Evolutionary conservation across 2,329 filamentous ascomycete species (phyloP), one percentile per base, ranked within the genome.

Genomic region (Lecanicillium sp.): DNA sequence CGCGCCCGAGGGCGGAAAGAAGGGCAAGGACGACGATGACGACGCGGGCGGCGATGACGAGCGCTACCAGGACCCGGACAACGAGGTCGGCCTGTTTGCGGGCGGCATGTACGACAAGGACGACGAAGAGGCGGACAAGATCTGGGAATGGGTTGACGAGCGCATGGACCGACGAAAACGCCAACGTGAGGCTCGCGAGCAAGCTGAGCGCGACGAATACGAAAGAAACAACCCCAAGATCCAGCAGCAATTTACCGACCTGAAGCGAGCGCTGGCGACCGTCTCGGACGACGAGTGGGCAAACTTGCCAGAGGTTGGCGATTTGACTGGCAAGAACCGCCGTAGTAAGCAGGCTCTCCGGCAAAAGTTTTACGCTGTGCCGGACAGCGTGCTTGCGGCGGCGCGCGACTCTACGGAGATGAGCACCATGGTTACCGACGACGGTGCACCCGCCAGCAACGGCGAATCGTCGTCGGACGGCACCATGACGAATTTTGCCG

Each of bases 191-290:
- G 84, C 82, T 58, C 87, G 92, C 61, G 92, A 98, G 64, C 72
- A 84, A 59, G 77, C 86, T 67, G 90, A 98, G 70, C 79, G 75
- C 60, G 87, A 95, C 58, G 89, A 97, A 55, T 94, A 95, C 73
- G 90, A 98, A 68, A 81, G 84, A 51, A 90, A 95, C 60, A 97
- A 98, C 59, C 92, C 92, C 12, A 98, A 97, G 65, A 96, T 98
- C 37, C 87, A 94, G 57, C 87, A 96, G 50, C 92, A 98, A 61
- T 98, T 98, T 60, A 88, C 89, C 57, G 92, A 97, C 53, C 68
- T 97, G 37, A 98, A 98, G 64, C 79, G 94, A 54, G 87, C 87
- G 5, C 74, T 98, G 28, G 83, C 85, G 29, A 84, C 81, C 5
- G 84, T 98, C 19, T 85, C 86, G 31, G 90, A 97, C 58, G 90